phyloP scores from a whole-genome alignment of 805 yeast species.

The Candida endomychidarum region DNA sequence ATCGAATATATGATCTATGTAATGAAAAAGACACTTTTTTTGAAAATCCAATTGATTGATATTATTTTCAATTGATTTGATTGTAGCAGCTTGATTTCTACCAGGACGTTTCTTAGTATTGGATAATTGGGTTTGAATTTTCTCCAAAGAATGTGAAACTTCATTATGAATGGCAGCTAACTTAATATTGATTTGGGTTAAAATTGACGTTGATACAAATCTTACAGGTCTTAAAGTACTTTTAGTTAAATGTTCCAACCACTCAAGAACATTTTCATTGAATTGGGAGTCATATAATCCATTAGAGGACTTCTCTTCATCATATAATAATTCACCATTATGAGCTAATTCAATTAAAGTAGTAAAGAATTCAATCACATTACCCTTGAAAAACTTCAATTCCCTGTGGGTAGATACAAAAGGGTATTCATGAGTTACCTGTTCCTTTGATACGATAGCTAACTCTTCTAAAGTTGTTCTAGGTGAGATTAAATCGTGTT shows the following conservation, averaged over 20 bases:
- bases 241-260: slow-evolving; percentile 75
- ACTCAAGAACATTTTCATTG: slow-evolving; percentile 63
- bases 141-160: slow-evolving; percentile 37
- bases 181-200: slow-evolving; percentile 59
- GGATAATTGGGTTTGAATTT: slow-evolving; percentile 44
- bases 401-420: slow-evolving; percentile 51
- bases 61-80: slow-evolving; percentile 35
- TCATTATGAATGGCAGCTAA: slow-evolving; percentile 51
- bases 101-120: slow-evolving; percentile 23
- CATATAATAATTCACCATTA: slow-evolving; percentile 61
- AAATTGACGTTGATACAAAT: slow-evolving; percentile 58
- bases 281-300: no score
- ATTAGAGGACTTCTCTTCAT: slow-evolving; percentile 41
- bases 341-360: slow-evolving; percentile 52
- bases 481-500: slow-evolving; percentile 76
- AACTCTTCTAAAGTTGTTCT: slow-evolving; percentile 72
- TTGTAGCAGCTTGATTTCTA: slow-evolving; percentile 48
- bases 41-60: slow-evolving; percentile 30
- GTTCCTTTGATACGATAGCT: slow-evolving; percentile 59
- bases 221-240: slow-evolving; percentile 71
- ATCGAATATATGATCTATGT: slow-evolving; percentile 63
- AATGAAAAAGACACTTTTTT: slow-evolving; percentile 52
- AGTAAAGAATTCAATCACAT: slow-evolving; percentile 55
- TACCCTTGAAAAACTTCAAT: slow-evolving; percentile 51
- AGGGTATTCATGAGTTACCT: slow-evolving; percentile 69